A percentile compares a stretch with the other conserved stretches of the same genome.
Conservation (phyloP, 1,284 basidiomycete species). For the Sphaerobolus stellatus region DNA sequence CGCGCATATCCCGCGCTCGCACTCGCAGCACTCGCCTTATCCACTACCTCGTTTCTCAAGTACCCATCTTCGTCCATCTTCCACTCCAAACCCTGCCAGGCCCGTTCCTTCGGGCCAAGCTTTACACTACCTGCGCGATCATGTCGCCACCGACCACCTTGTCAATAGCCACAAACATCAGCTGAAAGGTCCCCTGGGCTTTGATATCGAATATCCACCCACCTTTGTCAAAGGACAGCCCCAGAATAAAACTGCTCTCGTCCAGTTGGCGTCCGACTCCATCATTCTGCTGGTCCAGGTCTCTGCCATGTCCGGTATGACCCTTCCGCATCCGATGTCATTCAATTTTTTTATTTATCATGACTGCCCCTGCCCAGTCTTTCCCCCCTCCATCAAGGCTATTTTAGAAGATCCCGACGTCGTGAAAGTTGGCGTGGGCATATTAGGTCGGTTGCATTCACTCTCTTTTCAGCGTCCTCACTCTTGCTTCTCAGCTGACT, state of each 20-base stretch:
- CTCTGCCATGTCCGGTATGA: conserved; percentile 55
- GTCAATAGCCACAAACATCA: conserved; percentile 6
- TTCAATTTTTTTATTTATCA: conserved; percentile 8
- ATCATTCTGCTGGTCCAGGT: conserved; percentile 63
- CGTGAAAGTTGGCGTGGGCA: conserved; percentile 67
- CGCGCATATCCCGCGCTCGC: background rate
- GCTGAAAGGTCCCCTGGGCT: conserved; percentile 50
- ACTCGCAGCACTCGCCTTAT: background rate
- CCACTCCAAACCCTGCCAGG: background rate
- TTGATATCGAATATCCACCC: conserved; percentile 77
- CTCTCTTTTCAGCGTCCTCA: conserved; percentile 7
- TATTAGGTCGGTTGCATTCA: conserved; percentile 49
- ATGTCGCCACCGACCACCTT: conserved; percentile 20
- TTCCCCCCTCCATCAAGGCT: conserved; percentile 50
- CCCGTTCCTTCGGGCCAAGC: background rate
- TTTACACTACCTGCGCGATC: conserved; percentile 26
- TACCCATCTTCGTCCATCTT: background rate
- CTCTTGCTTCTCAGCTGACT: conserved; percentile 49
- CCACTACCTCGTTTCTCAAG: background rate
- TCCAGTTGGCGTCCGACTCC: conserved; percentile 61
- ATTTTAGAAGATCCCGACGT: conserved; percentile 51
- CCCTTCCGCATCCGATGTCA: conserved; percentile 1
- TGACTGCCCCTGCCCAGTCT: conserved; percentile 37
- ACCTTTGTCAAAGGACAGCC: conserved; percentile 45
- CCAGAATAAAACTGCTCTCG: conserved; percentile 65